Conservation (phyloP, 2,329 filamentous ascomycete species). For the Diaporthe eres region DNA sequence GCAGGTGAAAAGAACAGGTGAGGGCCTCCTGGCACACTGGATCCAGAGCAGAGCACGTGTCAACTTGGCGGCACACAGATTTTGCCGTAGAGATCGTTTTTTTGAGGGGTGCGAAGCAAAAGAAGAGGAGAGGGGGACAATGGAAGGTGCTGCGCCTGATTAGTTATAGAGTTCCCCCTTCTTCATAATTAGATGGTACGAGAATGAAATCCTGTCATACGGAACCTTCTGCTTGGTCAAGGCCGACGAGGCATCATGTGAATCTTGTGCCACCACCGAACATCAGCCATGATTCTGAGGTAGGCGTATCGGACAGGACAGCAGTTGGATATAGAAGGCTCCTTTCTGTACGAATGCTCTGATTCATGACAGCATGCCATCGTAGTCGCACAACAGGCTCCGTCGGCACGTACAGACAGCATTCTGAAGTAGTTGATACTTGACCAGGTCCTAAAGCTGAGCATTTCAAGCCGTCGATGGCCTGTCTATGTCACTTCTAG, state of each 20-base stretch:
- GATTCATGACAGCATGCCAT: neutral
- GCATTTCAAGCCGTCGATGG: neutral
- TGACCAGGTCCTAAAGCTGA: too few species aligned
- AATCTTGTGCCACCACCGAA: neutral
- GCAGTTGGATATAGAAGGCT: too few species aligned
- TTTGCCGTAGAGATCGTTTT: neutral
- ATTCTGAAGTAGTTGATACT: neutral
- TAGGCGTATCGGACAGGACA: too few species aligned
- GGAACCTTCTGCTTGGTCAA: neutral
- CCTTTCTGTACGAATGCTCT: too few species aligned
- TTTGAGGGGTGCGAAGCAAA: neutral
- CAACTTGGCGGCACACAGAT: neutral
- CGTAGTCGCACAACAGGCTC: too few species aligned
- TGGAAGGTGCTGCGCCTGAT: neutral
- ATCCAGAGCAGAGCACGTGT: neutral
- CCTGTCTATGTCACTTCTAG: neutral
- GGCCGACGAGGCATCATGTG: neutral
- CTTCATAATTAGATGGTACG: neutral
- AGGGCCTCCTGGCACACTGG: accelerated
- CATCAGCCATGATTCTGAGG: too few species aligned
- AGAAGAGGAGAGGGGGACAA: neutral
- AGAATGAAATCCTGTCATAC: neutral
- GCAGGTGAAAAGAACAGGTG: accelerated
- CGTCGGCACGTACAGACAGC: too few species aligned
- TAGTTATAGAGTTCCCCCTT: neutral